phyloP scores from a whole-genome alignment of 192 early-diverging fungal genomes.

The Phycomyces nitens region DNA sequence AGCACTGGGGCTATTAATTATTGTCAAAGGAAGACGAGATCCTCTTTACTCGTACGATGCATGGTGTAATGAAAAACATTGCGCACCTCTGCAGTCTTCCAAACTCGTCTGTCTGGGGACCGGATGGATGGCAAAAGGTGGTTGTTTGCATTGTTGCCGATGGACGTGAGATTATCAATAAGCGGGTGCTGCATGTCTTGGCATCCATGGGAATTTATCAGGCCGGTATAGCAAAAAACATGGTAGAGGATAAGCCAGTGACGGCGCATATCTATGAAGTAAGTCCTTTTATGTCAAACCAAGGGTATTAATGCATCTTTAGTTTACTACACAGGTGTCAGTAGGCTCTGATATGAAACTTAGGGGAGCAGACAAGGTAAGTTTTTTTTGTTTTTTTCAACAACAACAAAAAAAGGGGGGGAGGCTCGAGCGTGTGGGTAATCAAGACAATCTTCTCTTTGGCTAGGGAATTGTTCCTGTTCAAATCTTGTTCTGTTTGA shows the following conservation, averaged over 20 bases:
- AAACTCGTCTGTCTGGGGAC: slow-evolving; percentile 45
- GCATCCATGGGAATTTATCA: slow-evolving; percentile 75
- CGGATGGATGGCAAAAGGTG: slow-evolving; percentile 67
- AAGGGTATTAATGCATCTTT: slow-evolving; percentile 2
- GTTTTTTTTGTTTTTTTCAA: neutral
- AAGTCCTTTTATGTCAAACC: slow-evolving; percentile 7
- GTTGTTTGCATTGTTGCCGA: slow-evolving; percentile 75
- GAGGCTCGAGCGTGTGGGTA: too few relatives aligned
- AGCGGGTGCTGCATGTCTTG: slow-evolving; percentile 57
- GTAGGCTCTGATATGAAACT: slow-evolving; percentile 66
- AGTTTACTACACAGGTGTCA: slow-evolving; percentile 78
- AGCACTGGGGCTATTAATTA: too few relatives aligned
- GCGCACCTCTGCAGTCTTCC: slow-evolving; percentile 59
- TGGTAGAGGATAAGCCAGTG: slow-evolving; percentile 57
- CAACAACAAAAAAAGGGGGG: too few relatives aligned
- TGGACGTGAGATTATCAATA: slow-evolving; percentile 62
- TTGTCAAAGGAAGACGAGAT: slow-evolving; percentile 58
- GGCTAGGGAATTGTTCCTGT: slow-evolving; percentile 49
- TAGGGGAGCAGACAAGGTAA: slow-evolving; percentile 54
- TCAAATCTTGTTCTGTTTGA: slow-evolving; percentile 74
- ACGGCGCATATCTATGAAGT: slow-evolving; percentile 62
- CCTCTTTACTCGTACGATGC: slow-evolving; percentile 68
- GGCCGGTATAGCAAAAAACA: slow-evolving; percentile 62
- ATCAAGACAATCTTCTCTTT: neutral
- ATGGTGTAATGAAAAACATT: slow-evolving; percentile 72